Base-by-base conservation (phyloP, 2,329 filamentous ascomycete genomes). In the Clonostachys solani region DNA sequence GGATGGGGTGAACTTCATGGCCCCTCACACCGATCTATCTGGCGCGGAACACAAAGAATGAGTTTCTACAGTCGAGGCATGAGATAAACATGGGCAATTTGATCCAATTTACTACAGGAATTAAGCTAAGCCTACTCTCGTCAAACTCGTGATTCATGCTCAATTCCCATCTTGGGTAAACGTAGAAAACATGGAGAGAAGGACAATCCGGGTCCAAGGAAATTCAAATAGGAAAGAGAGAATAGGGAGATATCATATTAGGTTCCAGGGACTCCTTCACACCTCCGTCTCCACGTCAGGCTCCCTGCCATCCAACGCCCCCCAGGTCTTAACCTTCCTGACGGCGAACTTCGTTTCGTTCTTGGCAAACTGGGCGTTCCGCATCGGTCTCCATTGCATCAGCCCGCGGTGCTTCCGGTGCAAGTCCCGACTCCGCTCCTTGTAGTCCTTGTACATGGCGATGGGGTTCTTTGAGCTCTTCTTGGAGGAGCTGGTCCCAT, bases 331-430 rank as follows among this genome's bases (percentile, higher is more conserved):
- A 47, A 95, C 69, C 63, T 88, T 89, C 41, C 84, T 76, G 6
- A 91, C 66, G 0, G 88, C 89, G 68, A 85, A 92, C 58, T 87
- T 86, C 1, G 87, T 83, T 72, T 97, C 89, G 58, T 96, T 78
- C 68, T 94, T 95, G 40, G 86, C 92, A 64, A 96, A 97, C 54
- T 84, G 83, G 18, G 83, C 74, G 61, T 96, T 96, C 38, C 92
- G 78, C 62, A 92, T 87, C 0, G 92, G 92, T 60, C 84, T 88
- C 91, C 92, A 97, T 65, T 97, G 92, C 89, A 96, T 95, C 61
- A 96, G 59, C 0, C 92, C 92, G 12, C 92, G 78, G 56, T 96
- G 91, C 68, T 92, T 90, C 1, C 92, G 81, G 63, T 92, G 86
- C 62, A 96, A 75, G 42, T 87, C 83, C 52, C 86, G 82, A 60